phyloP scores from a whole-genome alignment of 192 early-diverging fungal species.

The Globomyces pollinis-pini region DNA sequence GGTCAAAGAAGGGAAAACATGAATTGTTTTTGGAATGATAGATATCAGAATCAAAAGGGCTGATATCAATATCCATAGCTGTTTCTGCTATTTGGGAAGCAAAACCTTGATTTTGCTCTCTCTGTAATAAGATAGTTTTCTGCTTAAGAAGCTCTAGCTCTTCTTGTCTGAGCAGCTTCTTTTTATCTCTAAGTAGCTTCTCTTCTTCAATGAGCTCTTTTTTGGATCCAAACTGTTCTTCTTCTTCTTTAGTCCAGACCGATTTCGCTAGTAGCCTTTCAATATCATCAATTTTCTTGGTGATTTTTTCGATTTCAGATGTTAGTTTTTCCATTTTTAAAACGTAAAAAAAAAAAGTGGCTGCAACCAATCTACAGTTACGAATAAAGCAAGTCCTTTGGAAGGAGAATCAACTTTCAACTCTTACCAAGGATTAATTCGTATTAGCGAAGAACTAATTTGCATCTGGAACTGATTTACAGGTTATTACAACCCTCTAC shows the following conservation, averaged over 20 bases:
- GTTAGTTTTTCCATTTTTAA: too few relatives aligned
- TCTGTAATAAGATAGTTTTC: background rate
- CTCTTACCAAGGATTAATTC: too few relatives aligned
- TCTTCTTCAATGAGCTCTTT: background rate
- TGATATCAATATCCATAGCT: background rate
- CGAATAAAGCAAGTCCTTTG: too few relatives aligned
- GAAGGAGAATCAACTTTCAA: too few relatives aligned
- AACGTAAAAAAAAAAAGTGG: too few relatives aligned
- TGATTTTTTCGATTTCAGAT: too few relatives aligned
- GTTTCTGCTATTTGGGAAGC: background rate
- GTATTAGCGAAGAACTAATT: too few relatives aligned
- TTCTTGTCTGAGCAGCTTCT: background rate
- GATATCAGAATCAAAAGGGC: background rate
- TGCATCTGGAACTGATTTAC: too few relatives aligned
- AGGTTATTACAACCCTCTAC: too few relatives aligned
- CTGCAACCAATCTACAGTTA: too few relatives aligned
- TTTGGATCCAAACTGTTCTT: constrained; percentile 4
- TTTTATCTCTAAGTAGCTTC: background rate
- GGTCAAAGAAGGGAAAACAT: constrained; percentile 3
- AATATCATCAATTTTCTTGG: background rate
- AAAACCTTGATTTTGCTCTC: background rate
- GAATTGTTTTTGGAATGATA: background rate
- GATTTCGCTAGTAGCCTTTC: background rate
- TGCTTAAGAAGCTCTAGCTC: background rate
- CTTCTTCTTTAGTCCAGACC: background rate